Evolutionary conservation across 345 rosid genomes (phyloP).

Genomic region (Lenwebbia sp.): DNA sequence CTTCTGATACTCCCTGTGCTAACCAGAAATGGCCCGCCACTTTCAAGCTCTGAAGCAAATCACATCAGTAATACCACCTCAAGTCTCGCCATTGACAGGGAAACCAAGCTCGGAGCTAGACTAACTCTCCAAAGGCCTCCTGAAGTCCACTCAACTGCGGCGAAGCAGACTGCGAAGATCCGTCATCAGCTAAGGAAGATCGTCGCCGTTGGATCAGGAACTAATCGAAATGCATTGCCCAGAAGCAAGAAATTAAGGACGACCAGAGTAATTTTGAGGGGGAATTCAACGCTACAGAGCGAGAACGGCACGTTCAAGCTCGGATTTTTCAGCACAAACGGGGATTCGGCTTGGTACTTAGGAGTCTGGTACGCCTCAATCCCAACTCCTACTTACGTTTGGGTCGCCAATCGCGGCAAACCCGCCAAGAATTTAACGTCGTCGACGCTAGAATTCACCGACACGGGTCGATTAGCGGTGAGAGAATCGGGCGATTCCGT

Average conservation of each 20-base stretch:
- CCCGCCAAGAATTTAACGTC: constrained; percentile 22
- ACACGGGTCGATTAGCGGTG: constrained; percentile 23
- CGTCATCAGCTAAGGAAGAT: not conserved
- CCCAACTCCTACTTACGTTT: constrained; percentile 30
- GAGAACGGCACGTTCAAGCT: constrained; percentile 28
- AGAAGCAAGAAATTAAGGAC: constrained; percentile 9
- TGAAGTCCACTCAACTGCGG: not conserved
- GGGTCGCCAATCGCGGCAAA: constrained; percentile 76
- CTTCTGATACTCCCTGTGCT: not conserved
- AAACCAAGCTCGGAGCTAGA: not conserved
- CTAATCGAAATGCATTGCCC: not conserved
- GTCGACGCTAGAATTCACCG: constrained; percentile 20
- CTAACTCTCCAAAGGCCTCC: not conserved
- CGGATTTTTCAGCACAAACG: constrained; percentile 62
- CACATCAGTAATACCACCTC: not conserved
- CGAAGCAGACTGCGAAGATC: not conserved
- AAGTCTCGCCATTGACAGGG: not conserved
- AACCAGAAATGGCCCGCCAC: not conserved
- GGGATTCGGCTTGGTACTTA: constrained; percentile 49
- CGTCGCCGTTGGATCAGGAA: not conserved
- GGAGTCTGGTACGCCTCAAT: constrained; percentile 61
- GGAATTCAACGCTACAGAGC: constrained; percentile 19
- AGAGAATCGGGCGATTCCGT: constrained; percentile 14
- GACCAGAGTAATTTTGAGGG: constrained; percentile 19
- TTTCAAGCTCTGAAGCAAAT: not conserved